These are phyloP conservation scores for Nissolia schottii DNA, from an alignment of 306 rosid species.

Conservation along the genomic window DNA sequence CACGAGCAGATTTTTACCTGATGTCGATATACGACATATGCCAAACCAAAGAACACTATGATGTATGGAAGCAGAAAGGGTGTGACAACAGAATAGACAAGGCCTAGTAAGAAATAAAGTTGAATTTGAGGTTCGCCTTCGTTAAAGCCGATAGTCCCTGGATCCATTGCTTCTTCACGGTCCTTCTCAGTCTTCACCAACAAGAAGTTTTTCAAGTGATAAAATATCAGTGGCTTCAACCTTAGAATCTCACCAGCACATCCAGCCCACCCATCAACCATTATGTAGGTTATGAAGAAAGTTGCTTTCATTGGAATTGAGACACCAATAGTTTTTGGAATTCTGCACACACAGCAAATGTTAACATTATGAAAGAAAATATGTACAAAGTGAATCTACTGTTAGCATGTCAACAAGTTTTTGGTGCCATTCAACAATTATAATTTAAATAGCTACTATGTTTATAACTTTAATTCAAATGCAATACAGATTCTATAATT, in stretches of 20 bases:
- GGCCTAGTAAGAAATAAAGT: slow-evolving; percentile 94
- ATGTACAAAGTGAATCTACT: background rate
- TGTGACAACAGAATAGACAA: slow-evolving; percentile 84
- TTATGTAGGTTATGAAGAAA: slow-evolving; percentile 90
- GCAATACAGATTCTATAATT: too few relatives aligned
- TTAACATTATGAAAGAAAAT: slow-evolving; percentile 6
- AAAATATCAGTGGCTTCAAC: slow-evolving; percentile 79
- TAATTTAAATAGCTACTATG: too few relatives aligned
- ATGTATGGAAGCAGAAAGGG: slow-evolving; percentile 92
- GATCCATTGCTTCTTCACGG: slow-evolving; percentile 98
- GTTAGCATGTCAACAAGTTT: too few relatives aligned
- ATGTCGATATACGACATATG: slow-evolving; percentile 86
- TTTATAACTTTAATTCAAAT: too few relatives aligned
- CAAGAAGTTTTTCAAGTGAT: slow-evolving; percentile 68
- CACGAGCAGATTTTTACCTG: slow-evolving; percentile 52
- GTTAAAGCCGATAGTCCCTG: slow-evolving; percentile 88
- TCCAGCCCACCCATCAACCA: slow-evolving; percentile 99
- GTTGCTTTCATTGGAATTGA: slow-evolving; percentile 99
- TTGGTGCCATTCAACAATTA: too few relatives aligned
- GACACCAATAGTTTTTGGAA: slow-evolving; percentile 83
- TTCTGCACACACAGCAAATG: slow-evolving; percentile 46
- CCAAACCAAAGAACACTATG: slow-evolving; percentile 76
- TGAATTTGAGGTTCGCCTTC: slow-evolving; percentile 96
- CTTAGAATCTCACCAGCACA: slow-evolving; percentile 93
- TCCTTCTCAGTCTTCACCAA: slow-evolving; percentile 95